Base-by-base conservation (phyloP, 768 basidiomycete genomes). In the Inosperma sp. region DNA sequence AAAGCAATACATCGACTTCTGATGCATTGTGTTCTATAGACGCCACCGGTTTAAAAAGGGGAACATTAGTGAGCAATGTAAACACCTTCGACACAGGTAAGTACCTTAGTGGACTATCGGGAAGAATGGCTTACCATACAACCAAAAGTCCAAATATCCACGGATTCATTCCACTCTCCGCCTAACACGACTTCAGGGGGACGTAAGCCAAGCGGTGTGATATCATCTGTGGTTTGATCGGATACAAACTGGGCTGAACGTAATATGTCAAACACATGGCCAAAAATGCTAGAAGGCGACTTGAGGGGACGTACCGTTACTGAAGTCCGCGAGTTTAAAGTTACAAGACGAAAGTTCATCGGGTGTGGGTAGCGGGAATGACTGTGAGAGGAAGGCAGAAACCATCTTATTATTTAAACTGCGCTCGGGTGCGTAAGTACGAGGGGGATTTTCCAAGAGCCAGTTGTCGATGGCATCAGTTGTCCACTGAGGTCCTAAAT, bases 121-220 rank as follows among this genome's bases (percentile, higher is more conserved):
- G 22, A 26, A 17, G 14, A 48, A 48, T 21, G 23, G 29, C 49
- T 25, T 49, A 62, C 63, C 52, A 62, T 40, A 49, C 61, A 62
- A 6, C 64, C 62, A 29, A 65, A 59, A 4, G 59, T 55, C 59
- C 60, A 65, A 17, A 65, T 62, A 48, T 65, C 62, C 17, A 65
- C 56, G n/a, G 54, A 55, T 50, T 65, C 52, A 48, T 59, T 40
- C 62, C 62, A 65, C 21, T 43, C 42, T 7, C 57, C 54, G 10
- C 64, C 64, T 17, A 63, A 49, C 8, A 62, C 47, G 14, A 63
- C 49, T 49, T 65, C 62, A 21, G 64, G 60, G 13, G 63, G 29
- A 2, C 62, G 58, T 5, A 62, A 48, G 4, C 31, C 45, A 27
- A 57, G 49, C 5, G 56, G 50, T 14, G 53, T 61, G 16, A 49